A percentile compares a stretch with the other conserved stretches of the same genome.
phyloP scores from a whole-genome alignment of 305 asterid genomes.

The Fraxinus baroniana region DNA sequence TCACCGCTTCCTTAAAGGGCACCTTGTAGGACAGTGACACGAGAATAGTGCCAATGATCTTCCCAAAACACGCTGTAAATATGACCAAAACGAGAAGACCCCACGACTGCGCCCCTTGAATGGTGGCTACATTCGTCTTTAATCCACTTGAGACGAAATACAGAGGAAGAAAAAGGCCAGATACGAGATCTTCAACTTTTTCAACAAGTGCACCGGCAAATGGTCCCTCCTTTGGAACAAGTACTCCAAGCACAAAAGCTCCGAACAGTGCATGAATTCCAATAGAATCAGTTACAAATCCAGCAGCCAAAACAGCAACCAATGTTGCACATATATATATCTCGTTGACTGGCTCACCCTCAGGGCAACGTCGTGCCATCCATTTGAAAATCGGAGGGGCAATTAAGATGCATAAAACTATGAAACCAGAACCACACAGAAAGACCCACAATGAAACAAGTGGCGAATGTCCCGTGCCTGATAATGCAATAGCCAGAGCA shows the following conservation, averaged over 20 bases:
- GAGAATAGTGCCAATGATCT: constrained; percentile 23
- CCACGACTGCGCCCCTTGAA: constrained; percentile 32
- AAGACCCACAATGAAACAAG: constrained; percentile 27
- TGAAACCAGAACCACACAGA: constrained; percentile 19
- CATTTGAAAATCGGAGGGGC: constrained; percentile 23
- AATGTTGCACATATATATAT: constrained; percentile 23
- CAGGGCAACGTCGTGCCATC: constrained; percentile 22
- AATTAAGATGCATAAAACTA: constrained; percentile 8
- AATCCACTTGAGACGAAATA: constrained; percentile 32
- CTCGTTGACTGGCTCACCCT: constrained; percentile 28
- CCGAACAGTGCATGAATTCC: constrained; percentile 32
- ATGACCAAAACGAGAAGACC: constrained; percentile 29
- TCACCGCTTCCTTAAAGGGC: constrained; percentile 21
- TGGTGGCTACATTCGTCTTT: constrained; percentile 5
- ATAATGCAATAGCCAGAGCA: constrained; percentile 22
- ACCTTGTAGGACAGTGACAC: constrained; percentile 21
- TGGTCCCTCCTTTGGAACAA: constrained; percentile 31
- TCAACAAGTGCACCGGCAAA: constrained; percentile 24
- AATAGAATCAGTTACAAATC: constrained; percentile 25
- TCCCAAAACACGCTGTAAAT: constrained; percentile 25
- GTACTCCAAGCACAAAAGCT: constrained; percentile 30
- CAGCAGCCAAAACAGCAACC: constrained; percentile 30
- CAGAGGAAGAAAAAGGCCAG: constrained; percentile 24
- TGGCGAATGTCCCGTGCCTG: constrained; percentile 21
- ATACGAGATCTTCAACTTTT: constrained; percentile 26